Evolutionary conservation across 495 filamentous ascomycete genomes (phyloP).

Genomic region (Pyrenula aspistea): DNA sequence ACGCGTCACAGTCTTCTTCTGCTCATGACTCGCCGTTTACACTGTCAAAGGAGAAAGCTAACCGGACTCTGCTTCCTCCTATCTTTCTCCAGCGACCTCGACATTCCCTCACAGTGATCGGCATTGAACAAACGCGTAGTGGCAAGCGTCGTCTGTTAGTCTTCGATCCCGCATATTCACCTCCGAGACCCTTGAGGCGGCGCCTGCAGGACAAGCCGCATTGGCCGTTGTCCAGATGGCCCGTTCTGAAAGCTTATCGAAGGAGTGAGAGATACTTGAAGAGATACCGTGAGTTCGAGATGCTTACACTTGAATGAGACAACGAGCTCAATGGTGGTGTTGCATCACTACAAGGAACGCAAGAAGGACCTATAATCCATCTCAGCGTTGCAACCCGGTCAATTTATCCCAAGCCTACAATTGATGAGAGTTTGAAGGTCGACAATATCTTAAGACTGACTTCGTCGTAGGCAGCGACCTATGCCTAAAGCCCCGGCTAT

Average conservation of each 20-base stretch:
- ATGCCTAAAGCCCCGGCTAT: too few species aligned
- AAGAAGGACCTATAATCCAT: too few species aligned
- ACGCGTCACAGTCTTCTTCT: slow-evolving; percentile 48
- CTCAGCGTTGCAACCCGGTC: too few species aligned
- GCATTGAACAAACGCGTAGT: slow-evolving; percentile 56
- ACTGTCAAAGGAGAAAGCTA: slow-evolving; percentile 61
- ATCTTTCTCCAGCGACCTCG: slow-evolving; percentile 86
- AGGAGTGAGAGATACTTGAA: slow-evolving; percentile 53
- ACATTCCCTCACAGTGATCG: slow-evolving; percentile 87
- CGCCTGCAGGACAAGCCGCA: slow-evolving; percentile 39
- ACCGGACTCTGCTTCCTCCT: too few species aligned
- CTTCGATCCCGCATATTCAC: slow-evolving; percentile 80
- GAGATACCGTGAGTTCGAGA: slow-evolving; percentile 65
- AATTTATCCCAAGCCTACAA: too few species aligned
- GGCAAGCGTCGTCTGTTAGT: slow-evolving; percentile 65
- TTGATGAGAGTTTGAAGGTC: too few species aligned
- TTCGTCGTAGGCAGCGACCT: too few species aligned
- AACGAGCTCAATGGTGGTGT: too few species aligned
- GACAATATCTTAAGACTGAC: too few species aligned
- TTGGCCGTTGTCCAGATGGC: too few species aligned
- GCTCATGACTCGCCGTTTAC: slow-evolving; percentile 51
- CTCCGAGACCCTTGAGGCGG: slow-evolving; percentile 48
- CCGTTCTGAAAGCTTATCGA: slow-evolving; percentile 58
- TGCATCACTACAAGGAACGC: too few species aligned
- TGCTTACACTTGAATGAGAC: too few species aligned